phyloP scores from a whole-genome alignment of 257 asterid species.

The Gardenia jasminoides region DNA sequence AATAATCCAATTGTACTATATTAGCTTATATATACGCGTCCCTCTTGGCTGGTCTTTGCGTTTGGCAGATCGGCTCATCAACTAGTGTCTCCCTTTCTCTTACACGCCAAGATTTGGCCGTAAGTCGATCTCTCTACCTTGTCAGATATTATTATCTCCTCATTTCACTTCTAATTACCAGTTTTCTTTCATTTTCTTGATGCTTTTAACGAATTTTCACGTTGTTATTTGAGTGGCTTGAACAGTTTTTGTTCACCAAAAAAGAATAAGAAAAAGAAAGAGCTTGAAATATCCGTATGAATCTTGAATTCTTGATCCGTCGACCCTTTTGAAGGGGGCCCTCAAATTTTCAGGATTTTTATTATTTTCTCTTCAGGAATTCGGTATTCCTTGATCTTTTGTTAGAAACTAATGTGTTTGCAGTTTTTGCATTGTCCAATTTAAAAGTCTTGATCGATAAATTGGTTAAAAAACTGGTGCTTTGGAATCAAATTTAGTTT shows the following conservation, averaged over 20 bases:
- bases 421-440: neutral
- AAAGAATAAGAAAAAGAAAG: no score
- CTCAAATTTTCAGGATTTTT: slow-evolving; percentile 11
- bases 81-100: slow-evolving; percentile 14
- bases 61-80: slow-evolving; percentile 30
- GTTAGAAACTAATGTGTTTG: neutral
- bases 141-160: neutral
- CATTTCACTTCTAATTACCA: neutral
- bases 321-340: slow-evolving; percentile 24
- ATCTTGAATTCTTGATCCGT: slow-evolving; percentile 24
- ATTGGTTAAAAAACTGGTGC: neutral
- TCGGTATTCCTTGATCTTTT: neutral
- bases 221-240: neutral
- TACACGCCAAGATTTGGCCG: slow-evolving; percentile 50
- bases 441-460: slow-evolving; percentile 3
- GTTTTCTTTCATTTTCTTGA: neutral
- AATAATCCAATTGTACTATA: neutral
- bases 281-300: slow-evolving; percentile 10
- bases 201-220: slow-evolving; percentile 8
- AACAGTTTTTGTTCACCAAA: neutral
- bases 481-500: neutral
- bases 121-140: slow-evolving; percentile 41
- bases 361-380: neutral
- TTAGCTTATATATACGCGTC: slow-evolving; percentile 17
- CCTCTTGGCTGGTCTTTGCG: slow-evolving; percentile 4